Conservation (phyloP, 257 asterid species). For the Linaria vulgaris region DNA sequence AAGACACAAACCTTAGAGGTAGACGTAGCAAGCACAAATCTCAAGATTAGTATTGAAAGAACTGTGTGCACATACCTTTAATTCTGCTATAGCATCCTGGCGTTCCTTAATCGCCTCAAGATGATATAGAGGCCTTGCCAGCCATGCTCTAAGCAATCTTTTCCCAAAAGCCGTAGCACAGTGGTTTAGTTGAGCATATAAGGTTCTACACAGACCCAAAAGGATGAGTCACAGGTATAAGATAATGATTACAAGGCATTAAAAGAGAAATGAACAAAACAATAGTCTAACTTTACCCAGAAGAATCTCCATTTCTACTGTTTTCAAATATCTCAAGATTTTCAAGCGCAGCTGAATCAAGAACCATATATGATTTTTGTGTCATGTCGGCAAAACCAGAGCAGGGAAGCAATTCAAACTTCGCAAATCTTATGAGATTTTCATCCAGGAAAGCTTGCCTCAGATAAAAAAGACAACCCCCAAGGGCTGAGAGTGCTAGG, state of each 20-base stretch:
- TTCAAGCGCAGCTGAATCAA: conserved; percentile 94
- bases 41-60: conserved; percentile 10
- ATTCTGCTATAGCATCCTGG: conserved; percentile 87
- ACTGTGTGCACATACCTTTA: conserved; percentile 54
- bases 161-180: conserved; percentile 91
- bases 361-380: conserved; percentile 74
- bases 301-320: conserved; percentile 81
- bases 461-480: conserved; percentile 84
- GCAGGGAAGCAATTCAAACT: conserved; percentile 84
- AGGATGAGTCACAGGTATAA: conserved; percentile 6
- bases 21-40: conserved; percentile 11
- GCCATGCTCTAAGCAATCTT: conserved; percentile 83
- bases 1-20: conserved; percentile 4
- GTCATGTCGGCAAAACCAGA: conserved; percentile 63
- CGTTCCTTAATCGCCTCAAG: conserved; percentile 76
- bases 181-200: conserved; percentile 81
- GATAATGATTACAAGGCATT: conserved; percentile 14
- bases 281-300: conserved; percentile 58
- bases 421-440: conserved; percentile 78
- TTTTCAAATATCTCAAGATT: conserved; percentile 96
- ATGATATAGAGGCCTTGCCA: conserved; percentile 87
- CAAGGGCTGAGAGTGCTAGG: conserved; percentile 91
- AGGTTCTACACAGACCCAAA: conserved; percentile 52
- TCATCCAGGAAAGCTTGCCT: conserved; percentile 89
- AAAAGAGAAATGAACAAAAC: conserved; percentile 11